These are phyloP conservation scores for Arctostaphylos glauca DNA, from an alignment of 148 eudicot genomes.

Conservation along the genomic window DNA sequence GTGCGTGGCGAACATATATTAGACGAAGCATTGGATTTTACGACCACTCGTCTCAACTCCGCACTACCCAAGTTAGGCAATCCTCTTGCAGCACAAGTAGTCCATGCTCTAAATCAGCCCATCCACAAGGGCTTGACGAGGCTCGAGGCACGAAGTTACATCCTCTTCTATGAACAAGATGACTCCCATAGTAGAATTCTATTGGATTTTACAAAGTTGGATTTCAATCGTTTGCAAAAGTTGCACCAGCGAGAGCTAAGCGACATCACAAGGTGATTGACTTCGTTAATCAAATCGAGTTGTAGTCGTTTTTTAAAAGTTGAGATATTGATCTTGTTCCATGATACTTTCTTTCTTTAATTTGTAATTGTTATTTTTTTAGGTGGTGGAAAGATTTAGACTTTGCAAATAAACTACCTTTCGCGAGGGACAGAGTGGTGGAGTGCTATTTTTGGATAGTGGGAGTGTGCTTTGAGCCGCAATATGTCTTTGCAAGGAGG, in stretches of 20 bases:
- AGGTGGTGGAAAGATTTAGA: slow-evolving; percentile 52
- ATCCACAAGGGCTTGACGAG: slow-evolving; percentile 37
- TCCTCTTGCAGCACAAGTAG: slow-evolving; percentile 21
- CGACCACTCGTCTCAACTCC: slow-evolving; percentile 25
- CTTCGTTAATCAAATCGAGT: no score
- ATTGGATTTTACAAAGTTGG: slow-evolving; percentile 41
- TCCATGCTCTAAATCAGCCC: slow-evolving; percentile 40
- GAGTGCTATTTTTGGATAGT: slow-evolving; percentile 41
- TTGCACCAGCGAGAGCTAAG: slow-evolving; percentile 42
- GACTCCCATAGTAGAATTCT: slow-evolving; percentile 34
- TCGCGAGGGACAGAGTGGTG: slow-evolving; percentile 40
- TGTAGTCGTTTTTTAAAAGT: no score
- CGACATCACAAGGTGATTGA: slow-evolving; percentile 30
- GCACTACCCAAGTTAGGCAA: no score
- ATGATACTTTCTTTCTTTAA: neutral
- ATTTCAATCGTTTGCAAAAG: slow-evolving; percentile 47
- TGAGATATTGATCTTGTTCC: neutral
- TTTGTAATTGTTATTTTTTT: neutral
- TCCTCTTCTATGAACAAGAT: slow-evolving; percentile 37
- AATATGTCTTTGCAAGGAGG: slow-evolving; percentile 28
- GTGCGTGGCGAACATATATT: slow-evolving; percentile 32
- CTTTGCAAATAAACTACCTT: slow-evolving; percentile 22
- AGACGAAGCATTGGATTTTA: slow-evolving; percentile 35
- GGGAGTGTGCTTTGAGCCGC: slow-evolving; percentile 33
- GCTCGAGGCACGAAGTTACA: slow-evolving; percentile 40